Conservation (phyloP, 495 filamentous ascomycete genomes). For the Mytilinidion resinicola region DNA sequence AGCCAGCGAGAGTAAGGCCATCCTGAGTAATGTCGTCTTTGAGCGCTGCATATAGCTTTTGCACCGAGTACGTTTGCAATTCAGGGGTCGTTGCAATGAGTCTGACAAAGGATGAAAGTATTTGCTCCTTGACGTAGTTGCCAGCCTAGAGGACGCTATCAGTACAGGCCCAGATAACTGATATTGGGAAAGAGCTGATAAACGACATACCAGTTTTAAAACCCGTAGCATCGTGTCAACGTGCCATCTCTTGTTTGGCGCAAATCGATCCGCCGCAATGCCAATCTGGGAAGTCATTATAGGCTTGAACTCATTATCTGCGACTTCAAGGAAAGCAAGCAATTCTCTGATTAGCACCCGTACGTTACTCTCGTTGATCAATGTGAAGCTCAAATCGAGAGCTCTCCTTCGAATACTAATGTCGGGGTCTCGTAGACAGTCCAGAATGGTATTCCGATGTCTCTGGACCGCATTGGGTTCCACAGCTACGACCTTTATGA, state of each 20-base stretch:
- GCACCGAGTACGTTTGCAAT: conserved; percentile 89
- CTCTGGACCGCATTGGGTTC: conserved; percentile 96
- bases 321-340: conserved; percentile 89
- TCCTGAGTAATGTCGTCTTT: conserved; percentile 98
- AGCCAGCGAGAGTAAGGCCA: conserved; percentile 81
- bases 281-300: conserved; percentile 96
- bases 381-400: conserved; percentile 91
- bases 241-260: conserved; percentile 96
- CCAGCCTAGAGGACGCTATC: conserved; percentile 49
- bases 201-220: conserved; percentile 55
- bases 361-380: conserved; percentile 95
- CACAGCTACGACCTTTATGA: conserved; percentile 96
- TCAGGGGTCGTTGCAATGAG: conserved; percentile 93
- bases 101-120: conserved; percentile 91
- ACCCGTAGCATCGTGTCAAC: conserved; percentile 96
- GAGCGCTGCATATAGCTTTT: conserved; percentile 82
- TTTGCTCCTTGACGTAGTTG: conserved; percentile 95
- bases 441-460: conserved; percentile 94
- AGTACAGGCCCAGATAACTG: no score
- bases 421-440: conserved; percentile 95
- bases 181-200: background rate
- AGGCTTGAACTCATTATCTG: conserved; percentile 97
- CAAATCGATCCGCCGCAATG: conserved; percentile 90
- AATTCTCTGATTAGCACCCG: conserved; percentile 87
- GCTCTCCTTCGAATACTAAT: conserved; percentile 94